Evolutionary conservation across 768 basidiomycete species (phyloP).

Genomic region (Tephrocybe sp.): DNA sequence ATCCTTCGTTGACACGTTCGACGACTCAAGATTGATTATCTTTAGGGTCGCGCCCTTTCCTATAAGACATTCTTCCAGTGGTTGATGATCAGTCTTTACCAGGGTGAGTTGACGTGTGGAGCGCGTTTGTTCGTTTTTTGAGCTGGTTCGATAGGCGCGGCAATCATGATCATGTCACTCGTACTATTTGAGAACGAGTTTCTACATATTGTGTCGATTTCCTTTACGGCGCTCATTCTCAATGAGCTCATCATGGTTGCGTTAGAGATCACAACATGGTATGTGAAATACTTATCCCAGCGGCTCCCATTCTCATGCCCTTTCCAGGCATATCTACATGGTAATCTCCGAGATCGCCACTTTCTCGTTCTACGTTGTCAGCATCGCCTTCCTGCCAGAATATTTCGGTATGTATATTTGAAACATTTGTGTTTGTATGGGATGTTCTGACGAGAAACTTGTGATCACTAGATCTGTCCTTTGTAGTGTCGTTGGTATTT

Average conservation of each 20-base stretch:
- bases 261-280: constrained; percentile 97
- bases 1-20: constrained; percentile 2
- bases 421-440: neutral
- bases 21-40: constrained; percentile 2
- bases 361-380: constrained; percentile 81
- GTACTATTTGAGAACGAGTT: constrained; percentile 97
- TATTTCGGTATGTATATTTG: constrained; percentile 80
- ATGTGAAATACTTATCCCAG: constrained; percentile 10
- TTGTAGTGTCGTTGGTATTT: constrained; percentile 85
- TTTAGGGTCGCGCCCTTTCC: constrained; percentile 85
- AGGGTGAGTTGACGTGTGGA: constrained; percentile 52
- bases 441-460: constrained; percentile 8
- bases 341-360: constrained; percentile 88
- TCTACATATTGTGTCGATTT: constrained; percentile 96
- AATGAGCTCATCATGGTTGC: constrained; percentile 99
- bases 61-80: constrained; percentile 99
- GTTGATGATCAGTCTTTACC: constrained; percentile 96
- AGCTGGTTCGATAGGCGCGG: constrained; percentile 59
- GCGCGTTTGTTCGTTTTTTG: neutral
- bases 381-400: constrained; percentile 91
- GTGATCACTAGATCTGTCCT: constrained; percentile 76
- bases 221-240: constrained; percentile 91
- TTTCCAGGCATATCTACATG: constrained; percentile 89
- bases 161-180: constrained; percentile 98
- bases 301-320: neutral